Evolutionary conservation across 306 rosid genomes (phyloP).

Genomic region (Fagus crenata): DNA sequence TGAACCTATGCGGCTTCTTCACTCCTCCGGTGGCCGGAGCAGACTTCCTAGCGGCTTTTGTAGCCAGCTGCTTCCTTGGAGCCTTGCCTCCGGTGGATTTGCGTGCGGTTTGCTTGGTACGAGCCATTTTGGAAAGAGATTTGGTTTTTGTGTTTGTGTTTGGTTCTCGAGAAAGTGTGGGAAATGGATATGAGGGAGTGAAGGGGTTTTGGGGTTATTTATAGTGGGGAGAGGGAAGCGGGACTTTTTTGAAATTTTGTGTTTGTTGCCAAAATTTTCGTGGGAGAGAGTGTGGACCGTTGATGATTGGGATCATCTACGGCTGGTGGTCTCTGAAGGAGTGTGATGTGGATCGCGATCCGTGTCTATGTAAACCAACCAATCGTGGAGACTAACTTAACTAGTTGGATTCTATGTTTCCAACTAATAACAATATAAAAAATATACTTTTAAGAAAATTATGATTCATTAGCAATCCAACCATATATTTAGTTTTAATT

Average conservation of each 20-base stretch:
- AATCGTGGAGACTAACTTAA: too few species aligned
- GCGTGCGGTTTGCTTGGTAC: slow-evolving; percentile 64
- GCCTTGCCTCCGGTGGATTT: slow-evolving; percentile 79
- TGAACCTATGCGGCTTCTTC: slow-evolving; percentile 73
- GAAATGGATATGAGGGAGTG: neutral
- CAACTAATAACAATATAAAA: too few species aligned
- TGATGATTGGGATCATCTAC: slow-evolving; percentile 18
- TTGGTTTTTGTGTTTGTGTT: neutral
- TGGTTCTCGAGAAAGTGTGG: neutral
- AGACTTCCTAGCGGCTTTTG: slow-evolving; percentile 64
- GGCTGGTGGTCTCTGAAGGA: neutral
- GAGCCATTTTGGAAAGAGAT: slow-evolving; percentile 39
- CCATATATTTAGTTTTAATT: too few species aligned
- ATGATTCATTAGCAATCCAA: too few species aligned
- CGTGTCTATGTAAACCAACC: neutral
- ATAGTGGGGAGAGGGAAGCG: slow-evolving; percentile 23
- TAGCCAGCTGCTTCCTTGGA: slow-evolving; percentile 67
- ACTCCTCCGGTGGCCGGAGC: slow-evolving; percentile 87
- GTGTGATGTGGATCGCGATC: slow-evolving; percentile 31
- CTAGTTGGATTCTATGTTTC: too few species aligned
- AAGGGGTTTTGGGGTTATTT: slow-evolving; percentile 6
- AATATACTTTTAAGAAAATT: too few species aligned
- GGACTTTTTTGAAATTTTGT: slow-evolving; percentile 2
- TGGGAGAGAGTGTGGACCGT: slow-evolving; percentile 16
- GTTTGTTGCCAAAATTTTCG: neutral